Evolutionary conservation across 306 rosid genomes (phyloP).

Genomic region (Adenanthera pavonina): DNA sequence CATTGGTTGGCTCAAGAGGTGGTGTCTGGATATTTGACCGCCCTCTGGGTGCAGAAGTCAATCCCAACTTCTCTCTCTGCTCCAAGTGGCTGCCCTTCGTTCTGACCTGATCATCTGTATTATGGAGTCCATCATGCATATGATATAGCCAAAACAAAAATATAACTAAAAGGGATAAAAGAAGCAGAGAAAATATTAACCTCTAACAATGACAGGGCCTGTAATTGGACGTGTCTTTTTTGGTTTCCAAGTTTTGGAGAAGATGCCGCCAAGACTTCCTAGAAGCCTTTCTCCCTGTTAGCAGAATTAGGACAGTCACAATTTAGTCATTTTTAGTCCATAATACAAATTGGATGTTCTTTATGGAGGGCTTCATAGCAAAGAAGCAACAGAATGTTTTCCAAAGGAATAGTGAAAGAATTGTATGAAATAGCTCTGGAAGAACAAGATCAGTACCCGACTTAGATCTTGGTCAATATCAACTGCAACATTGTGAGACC

Average conservation of each 20-base stretch:
- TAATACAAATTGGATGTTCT: conserved; percentile 25
- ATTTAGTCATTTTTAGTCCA: background rate
- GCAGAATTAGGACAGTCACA: conserved; percentile 38
- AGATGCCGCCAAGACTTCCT: conserved; percentile 95
- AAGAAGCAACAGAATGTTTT: conserved; percentile 20
- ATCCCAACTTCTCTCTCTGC: conserved; percentile 86
- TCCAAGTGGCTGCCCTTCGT: conserved; percentile 64
- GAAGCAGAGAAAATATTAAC: conserved; percentile 43
- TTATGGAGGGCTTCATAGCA: conserved; percentile 1
- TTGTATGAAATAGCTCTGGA: background rate
- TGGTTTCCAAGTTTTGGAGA: conserved; percentile 98
- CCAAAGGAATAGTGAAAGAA: conserved; percentile 10
- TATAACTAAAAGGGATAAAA: background rate
- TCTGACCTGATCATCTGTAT: conserved; percentile 59
- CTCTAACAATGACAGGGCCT: conserved; percentile 73
- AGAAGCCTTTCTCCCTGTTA: conserved; percentile 90
- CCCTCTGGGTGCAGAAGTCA: conserved; percentile 61
- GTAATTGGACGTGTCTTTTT: conserved; percentile 73
- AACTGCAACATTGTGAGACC: conserved; percentile 81
- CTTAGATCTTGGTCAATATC: conserved; percentile 86
- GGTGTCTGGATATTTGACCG: conserved; percentile 50
- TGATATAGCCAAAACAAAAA: conserved; percentile 8
- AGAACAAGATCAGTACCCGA: conserved; percentile 62
- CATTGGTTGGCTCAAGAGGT: conserved; percentile 59
- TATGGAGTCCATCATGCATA: conserved; percentile 34